Base-by-base conservation (phyloP, 164 flowering plant species). In the Cinnamomum chago region DNA sequence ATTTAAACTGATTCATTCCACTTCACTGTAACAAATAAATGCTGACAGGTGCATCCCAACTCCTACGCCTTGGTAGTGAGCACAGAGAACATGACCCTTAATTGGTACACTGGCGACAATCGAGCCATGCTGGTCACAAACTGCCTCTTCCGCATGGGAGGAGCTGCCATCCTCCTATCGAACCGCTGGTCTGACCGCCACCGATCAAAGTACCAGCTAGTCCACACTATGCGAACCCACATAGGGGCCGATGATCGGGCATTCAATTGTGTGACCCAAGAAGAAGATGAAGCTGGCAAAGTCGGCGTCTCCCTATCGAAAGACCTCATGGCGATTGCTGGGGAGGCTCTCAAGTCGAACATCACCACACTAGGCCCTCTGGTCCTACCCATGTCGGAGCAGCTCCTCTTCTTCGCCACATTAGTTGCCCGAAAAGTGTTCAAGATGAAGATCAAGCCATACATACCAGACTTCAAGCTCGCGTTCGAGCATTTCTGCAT, bases 301-400 rank as follows among this genome's bases (percentile, higher is more conserved):
- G 62, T 58, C 6, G 62, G 62, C 5, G 22, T 58, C 62, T 58
- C 62, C 22, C 22, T 35, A 35, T 35, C 47, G 9, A 35, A 90
- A 73, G 94, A 92, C 70, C 80, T 92, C 67, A 92, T 92, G 97
- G 96, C 90, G 6, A 92, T 92, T 28, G 94, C 97, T 12, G 94
- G 94, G 2, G 94, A 92, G 65, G 97, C 97, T 40, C 67, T 92
- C 75, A 92, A 92, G 84, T 88, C 94, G 30, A 92, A 92, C 76
- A 92, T 92, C 70, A 92, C 97, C 0, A 90, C 97, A 2, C 71
- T 90, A 50, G 97, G 97, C 27, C 94, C 97, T 71, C 87, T 92
- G 40, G 97, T 92, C 76, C 81, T 92, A 65, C 97, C 97, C 11
- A 86, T 90, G 91, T 90, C 94, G 3, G 94, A 90, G 68, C 92